A percentile compares a stretch with the other conserved stretches of the same genome.
phyloP scores from a whole-genome alignment of 202 grass and related monocot genomes.

The Brachypodium distachyon region DNA sequence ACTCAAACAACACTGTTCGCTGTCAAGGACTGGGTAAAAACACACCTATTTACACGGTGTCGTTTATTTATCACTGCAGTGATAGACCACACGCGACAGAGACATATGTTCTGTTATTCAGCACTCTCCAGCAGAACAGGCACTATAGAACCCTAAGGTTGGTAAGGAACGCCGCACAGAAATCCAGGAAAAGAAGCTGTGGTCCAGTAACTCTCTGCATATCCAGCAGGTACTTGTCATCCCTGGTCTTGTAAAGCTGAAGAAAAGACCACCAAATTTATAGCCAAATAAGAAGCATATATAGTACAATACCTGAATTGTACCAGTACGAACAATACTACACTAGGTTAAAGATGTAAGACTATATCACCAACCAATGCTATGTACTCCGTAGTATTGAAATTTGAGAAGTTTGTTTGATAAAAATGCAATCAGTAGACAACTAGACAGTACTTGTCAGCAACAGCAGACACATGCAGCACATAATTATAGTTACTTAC shows the following conservation, averaged over 20 bases:
- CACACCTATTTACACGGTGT: slow-evolving; percentile 39
- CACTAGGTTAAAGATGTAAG: not conserved
- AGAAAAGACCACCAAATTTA: slow-evolving; percentile 4
- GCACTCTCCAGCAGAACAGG: not conserved
- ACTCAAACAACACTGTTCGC: slow-evolving; percentile 26
- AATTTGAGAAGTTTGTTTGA: not conserved
- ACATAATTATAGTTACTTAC: not conserved
- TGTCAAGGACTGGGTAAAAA: slow-evolving; percentile 12
- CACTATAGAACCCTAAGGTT: slow-evolving; percentile 72
- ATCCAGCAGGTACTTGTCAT: slow-evolving; percentile 74
- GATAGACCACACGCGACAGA: not conserved
- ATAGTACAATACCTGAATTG: not conserved
- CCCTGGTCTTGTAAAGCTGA: slow-evolving; percentile 73
- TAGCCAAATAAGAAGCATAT: not conserved
- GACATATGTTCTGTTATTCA: slow-evolving; percentile 13
- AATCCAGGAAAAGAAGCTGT: slow-evolving; percentile 79
- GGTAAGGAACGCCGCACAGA: slow-evolving; percentile 67
- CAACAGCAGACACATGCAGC: not conserved
- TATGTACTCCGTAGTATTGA: not conserved
- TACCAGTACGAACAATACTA: not conserved
- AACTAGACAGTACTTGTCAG: not conserved
- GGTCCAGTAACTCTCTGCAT: slow-evolving; percentile 72
- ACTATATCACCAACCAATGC: not conserved
- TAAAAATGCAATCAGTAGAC: slow-evolving; percentile 1
- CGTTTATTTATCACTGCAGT: slow-evolving; percentile 24